phyloP scores from a whole-genome alignment of 495 filamentous ascomycete species.

The Arthonia radiata region DNA sequence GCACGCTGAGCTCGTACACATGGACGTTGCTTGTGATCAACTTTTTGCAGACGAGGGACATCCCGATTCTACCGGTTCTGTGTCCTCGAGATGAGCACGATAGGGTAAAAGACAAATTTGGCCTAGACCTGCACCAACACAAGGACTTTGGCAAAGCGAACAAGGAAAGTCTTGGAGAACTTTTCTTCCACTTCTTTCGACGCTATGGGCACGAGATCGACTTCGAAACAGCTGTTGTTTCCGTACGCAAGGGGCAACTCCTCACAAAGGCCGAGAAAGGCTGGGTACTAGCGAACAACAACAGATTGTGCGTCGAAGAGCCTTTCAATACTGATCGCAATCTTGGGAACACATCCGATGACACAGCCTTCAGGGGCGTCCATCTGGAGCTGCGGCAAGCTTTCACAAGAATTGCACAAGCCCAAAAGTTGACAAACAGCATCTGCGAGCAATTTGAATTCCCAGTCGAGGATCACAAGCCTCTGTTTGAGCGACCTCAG shows the following conservation, averaged over 20 bases:
- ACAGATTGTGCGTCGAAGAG: constrained; percentile 82
- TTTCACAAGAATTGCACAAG: constrained; percentile 49
- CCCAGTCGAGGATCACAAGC: constrained; percentile 55
- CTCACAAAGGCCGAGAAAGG: constrained; percentile 69
- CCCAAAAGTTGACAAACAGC: constrained; percentile 45
- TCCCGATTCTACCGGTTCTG: constrained; percentile 67
- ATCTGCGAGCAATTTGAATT: constrained; percentile 58
- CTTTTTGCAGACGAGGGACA: constrained; percentile 74
- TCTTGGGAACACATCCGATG: constrained; percentile 87
- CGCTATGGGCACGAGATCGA: constrained; percentile 85
- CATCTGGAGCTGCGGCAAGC: constrained; percentile 76
- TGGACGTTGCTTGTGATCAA: constrained; percentile 98
- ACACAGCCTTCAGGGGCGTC: constrained; percentile 71
- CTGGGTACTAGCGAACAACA: constrained; percentile 42
- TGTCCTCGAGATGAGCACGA: constrained; percentile 16
- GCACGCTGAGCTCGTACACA: constrained; percentile 93
- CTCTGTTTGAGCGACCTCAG: constrained; percentile 43
- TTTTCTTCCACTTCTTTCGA: constrained; percentile 83
- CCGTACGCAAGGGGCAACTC: constrained; percentile 60
- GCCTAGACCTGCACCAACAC: constrained; percentile 60
- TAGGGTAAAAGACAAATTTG: constrained; percentile 47
- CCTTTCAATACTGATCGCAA: constrained; percentile 90
- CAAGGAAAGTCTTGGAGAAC: constrained; percentile 53
- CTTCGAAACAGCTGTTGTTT: constrained; percentile 63
- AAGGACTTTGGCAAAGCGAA: constrained; percentile 53